These are phyloP conservation scores for Chrysanthemum makinoi DNA, from an alignment of 129 eudicot species.

Conservation along the genomic window DNA sequence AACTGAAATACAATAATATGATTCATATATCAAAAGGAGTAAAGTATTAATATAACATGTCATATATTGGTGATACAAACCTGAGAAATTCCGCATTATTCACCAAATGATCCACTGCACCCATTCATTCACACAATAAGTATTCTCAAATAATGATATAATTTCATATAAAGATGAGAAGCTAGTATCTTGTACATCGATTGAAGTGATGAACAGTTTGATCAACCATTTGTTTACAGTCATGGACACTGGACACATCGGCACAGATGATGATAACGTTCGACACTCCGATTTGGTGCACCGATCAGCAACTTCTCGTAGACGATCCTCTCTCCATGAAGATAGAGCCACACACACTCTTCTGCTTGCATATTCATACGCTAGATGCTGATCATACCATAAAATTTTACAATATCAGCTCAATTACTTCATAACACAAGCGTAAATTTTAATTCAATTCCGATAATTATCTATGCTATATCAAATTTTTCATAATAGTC, in stretches of 20 bases:
- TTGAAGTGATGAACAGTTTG: not conserved
- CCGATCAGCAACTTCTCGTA: not conserved
- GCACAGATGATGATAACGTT: not conserved
- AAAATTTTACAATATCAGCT: not conserved
- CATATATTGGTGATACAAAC: slow-evolving; percentile 21
- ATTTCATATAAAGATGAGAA: no score
- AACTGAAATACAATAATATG: no score
- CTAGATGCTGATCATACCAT: not conserved
- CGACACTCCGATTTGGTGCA: not conserved
- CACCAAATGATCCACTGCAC: slow-evolving; percentile 46
- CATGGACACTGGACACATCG: not conserved
- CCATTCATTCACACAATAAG: not conserved
- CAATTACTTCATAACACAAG: no score
- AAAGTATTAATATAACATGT: slow-evolving; percentile 33
- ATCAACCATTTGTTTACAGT: not conserved
- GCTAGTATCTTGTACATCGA: not conserved
- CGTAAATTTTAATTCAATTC: no score
- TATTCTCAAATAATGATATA: not conserved
- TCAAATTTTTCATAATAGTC: no score
- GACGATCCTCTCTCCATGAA: not conserved
- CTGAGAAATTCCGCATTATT: slow-evolving; percentile 35
- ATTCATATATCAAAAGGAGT: no score
- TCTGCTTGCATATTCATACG: not conserved
- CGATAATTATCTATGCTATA: no score
- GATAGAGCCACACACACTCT: not conserved